Evolutionary conservation across 768 basidiomycete genomes (phyloP), one percentile per base, ranked within the genome.

Genomic region (Lentinula sp.): DNA sequence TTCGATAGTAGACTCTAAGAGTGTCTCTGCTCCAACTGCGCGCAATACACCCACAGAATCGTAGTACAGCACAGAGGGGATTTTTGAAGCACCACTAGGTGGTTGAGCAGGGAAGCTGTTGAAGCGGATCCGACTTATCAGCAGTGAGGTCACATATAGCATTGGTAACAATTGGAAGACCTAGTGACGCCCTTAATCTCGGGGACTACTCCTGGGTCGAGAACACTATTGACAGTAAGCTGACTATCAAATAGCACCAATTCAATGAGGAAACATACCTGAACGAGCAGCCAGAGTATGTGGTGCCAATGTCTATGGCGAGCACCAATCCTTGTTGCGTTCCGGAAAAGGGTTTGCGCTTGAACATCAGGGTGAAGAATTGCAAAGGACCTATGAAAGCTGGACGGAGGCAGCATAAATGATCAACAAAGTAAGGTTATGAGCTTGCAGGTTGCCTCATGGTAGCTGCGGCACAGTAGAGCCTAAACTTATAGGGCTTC

Each of bases 21-120:
- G 51, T 0, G 81, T 78, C 61, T 80, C 80, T 1, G 78, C 79
- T 0, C 82, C 82, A 4, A 75, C 68, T 0, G 80, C 82, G 40
- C 66, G 72, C 3, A 76, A 69, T 0, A 42, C 39, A 2, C 79
- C 80, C n/a, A 70, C 61, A 8, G 63, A 57, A 60, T 81, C 80
- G 61, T 83, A 83, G 61, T 78, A 78, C 13, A 83, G 60, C 35
- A 80, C 69, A 0, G 80, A 78, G 0, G 79, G 81, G 45, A 83
- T 79, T 61, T 81, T 83, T 23, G 73, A 76, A 57, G 80, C 76
- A 4, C 78, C 76, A 3, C 76, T 76, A 4, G 74, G 69, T n/a
- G 79, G 76, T 61, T 80, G 79, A 1, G 74, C 76, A 5, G 80
- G 82, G 60, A 75, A 81, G 60, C 81, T 82, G 34, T 32, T 18